These are phyloP conservation scores for Xerocomus minutiporus DNA, from an alignment of 1,284 basidiomycete genomes.

Conservation along the genomic window DNA sequence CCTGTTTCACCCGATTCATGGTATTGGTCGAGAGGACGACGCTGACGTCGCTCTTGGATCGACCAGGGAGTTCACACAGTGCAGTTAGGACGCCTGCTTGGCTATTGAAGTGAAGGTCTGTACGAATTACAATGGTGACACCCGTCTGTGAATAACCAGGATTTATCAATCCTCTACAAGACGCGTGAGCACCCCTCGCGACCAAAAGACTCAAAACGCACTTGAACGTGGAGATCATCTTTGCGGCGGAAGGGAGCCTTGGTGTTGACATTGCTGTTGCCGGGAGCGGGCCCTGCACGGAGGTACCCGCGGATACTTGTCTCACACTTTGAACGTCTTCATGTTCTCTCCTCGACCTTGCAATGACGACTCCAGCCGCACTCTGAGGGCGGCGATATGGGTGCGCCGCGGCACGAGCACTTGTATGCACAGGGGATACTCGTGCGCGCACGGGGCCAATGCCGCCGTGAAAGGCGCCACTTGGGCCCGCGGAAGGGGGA, in stretches of 20 bases:
- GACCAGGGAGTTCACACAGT: constrained; percentile 61
- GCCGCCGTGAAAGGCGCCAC: constrained; percentile 12
- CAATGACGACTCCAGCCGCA: constrained; percentile 22
- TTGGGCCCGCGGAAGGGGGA: constrained; percentile 27
- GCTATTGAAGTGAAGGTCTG: constrained; percentile 52
- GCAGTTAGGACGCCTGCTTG: constrained; percentile 46
- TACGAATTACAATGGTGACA: constrained; percentile 36
- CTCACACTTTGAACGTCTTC: constrained; percentile 30
- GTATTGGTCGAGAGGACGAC: constrained; percentile 51
- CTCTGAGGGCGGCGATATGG: constrained; percentile 35
- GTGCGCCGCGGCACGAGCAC: constrained; percentile 23
- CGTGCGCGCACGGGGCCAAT: constrained; percentile 26
- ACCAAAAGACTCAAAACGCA: constrained; percentile 11
- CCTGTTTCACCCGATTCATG: constrained; percentile 52
- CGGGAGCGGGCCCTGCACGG: constrained; percentile 10
- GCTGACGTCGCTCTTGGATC: constrained; percentile 48
- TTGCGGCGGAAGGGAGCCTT: constrained; percentile 1
- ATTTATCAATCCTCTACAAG: constrained; percentile 19
- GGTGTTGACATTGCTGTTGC: constrained; percentile 3
- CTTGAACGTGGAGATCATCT: constrained; percentile 18
- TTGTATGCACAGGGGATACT: constrained; percentile 25
- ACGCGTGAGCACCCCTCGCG: constrained; percentile 9
- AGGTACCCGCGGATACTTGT: constrained; percentile 11
- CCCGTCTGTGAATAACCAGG: constrained; percentile 18
- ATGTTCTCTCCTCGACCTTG: constrained; percentile 24